Evolutionary conservation across 1,139 yeast species (phyloP), one percentile per base, ranked within the genome.

Genomic region (Meyerozyma sp.): DNA sequence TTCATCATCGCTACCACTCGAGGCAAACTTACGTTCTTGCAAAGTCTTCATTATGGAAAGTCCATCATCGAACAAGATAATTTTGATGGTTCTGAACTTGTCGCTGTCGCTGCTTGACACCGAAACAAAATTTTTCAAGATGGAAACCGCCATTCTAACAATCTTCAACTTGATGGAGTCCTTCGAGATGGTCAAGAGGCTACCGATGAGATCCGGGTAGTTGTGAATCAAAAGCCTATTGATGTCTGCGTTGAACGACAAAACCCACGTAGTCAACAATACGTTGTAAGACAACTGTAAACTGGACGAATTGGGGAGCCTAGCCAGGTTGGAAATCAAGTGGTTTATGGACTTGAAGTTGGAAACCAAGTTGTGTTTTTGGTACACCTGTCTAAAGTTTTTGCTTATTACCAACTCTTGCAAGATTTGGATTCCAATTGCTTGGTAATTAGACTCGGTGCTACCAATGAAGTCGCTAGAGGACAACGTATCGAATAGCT

Each of bases 131-230:
- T 84, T 84, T 56, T 84, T 75, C 49, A 93, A 69, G 37, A 84
- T 80, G 2, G 95, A 84, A 34, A 89, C 74, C 20, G 95, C 75
- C 42, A 93, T 73, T 59, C 99, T 77, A 36, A 89, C 87, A 46
- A 93, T 81, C 68, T 93, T 93, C 66, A 91, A 95, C 70, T 93
- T 93, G 55, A 93, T 87, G 1, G 96, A 88, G 48, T 82, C 81
- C 59, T 84, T 86, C 13, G 82, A 70, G 42, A 76, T 67, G 7
- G 57, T 54, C 45, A 78, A 71, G 46, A 78, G 63, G 43, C 62
- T 63, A 7, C 73, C 78, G 44, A 85, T 76, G 44, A 88, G 68
- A 45, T 79, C 83, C 20, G 93, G 77, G 52, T 75, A 75, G 49
- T 81, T 66, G 42, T 80, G 77, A 39, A 82, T 71, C 45, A 89